Conservation (phyloP, 2,329 filamentous ascomycete species). For the Whalleya microplaca region DNA sequence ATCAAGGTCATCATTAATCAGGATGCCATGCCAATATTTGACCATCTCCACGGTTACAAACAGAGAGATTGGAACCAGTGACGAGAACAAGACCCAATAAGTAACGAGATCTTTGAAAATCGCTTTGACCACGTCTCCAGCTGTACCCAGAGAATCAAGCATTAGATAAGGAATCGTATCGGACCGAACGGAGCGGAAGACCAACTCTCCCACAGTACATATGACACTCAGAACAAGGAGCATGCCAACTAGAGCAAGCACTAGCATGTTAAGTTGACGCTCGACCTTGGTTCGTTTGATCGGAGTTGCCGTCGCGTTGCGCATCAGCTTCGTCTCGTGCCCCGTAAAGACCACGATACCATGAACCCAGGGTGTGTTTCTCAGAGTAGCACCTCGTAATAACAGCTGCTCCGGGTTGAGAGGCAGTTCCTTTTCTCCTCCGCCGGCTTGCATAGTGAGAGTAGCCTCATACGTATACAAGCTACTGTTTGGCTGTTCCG, state of each 20-base stretch:
- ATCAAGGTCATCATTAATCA: conserved; percentile 96
- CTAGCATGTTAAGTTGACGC: conserved; percentile 88
- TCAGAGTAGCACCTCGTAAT: conserved; percentile 86
- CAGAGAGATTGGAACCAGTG: conserved; percentile 93
- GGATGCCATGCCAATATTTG: conserved; percentile 96
- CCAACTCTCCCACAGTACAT: conserved; percentile 87
- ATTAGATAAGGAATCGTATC: conserved; percentile 73
- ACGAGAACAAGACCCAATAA: conserved; percentile 98
- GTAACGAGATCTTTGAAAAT: conserved; percentile 96
- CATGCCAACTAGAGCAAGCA: conserved; percentile 85
- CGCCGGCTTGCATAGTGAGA: conserved; percentile 85
- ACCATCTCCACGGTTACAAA: conserved; percentile 98
- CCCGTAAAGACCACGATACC: conserved; percentile 96
- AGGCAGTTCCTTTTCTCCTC: conserved; percentile 89
- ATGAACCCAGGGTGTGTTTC: conserved; percentile 97
- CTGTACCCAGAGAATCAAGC: conserved; percentile 63
- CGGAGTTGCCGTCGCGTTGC: conserved; percentile 93
- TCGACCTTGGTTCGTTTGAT: conserved; percentile 98
- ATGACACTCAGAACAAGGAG: conserved; percentile 84
- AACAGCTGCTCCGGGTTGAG: conserved; percentile 91
- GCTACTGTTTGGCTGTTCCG: conserved; percentile 97
- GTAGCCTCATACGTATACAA: conserved; percentile 98
- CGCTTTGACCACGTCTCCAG: conserved; percentile 64
- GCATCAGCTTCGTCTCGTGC: conserved; percentile 98
- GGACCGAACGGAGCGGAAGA: conserved; percentile 69